phyloP scores from a whole-genome alignment of 2,329 filamentous ascomycete genomes.

The Aspergillus tamarii region DNA sequence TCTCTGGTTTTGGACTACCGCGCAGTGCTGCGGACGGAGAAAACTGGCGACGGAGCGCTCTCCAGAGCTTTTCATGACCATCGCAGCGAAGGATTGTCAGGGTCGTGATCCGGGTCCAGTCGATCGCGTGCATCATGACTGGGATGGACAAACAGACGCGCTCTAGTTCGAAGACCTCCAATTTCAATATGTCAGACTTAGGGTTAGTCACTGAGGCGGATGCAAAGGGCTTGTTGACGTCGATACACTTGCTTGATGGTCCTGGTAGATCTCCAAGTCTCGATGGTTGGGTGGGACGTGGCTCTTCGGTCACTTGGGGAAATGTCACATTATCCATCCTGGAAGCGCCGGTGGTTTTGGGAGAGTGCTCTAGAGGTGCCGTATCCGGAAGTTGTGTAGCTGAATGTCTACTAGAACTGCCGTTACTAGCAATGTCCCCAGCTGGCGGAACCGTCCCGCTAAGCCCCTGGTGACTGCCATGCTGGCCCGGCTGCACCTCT shows the following conservation, averaged over 20 bases:
- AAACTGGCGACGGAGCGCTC: conserved; percentile 67
- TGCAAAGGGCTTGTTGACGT: not conserved
- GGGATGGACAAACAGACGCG: conserved; percentile 72
- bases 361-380: not conserved
- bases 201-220: conserved; percentile 2
- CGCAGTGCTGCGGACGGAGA: conserved; percentile 43
- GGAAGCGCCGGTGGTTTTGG: not conserved
- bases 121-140: conserved; percentile 70
- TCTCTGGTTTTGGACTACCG: conserved; percentile 11
- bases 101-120: conserved; percentile 73
- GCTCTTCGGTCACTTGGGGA: not conserved
- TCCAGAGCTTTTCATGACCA: conserved; percentile 76
- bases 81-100: conserved; percentile 75
- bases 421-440: not conserved
- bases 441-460: not conserved
- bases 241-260: not conserved
- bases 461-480: not conserved
- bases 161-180: conserved; percentile 77
- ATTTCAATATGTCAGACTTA: conserved; percentile 53
- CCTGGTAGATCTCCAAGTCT: conserved; percentile 14
- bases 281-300: not conserved
- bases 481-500: conserved; percentile 4
- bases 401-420: not conserved
- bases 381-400: not conserved
- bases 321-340: not conserved